Conservation (phyloP, 2,329 filamentous ascomycete genomes). For the Cyclaneusma minus region DNA sequence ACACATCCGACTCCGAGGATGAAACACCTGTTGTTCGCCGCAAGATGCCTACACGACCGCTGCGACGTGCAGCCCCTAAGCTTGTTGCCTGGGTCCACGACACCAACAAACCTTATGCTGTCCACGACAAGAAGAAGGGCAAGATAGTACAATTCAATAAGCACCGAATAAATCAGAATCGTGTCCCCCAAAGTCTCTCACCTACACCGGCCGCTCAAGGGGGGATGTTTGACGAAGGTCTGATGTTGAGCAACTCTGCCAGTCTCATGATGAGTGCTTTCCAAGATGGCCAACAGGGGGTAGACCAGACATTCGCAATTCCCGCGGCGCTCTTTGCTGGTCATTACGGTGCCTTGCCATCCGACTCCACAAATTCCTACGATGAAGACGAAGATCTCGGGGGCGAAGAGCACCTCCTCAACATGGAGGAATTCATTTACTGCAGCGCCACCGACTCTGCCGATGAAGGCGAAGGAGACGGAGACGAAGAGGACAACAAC, state of each 20-base stretch:
- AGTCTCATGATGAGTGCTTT: slow-evolving; percentile 62
- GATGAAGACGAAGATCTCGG: slow-evolving; percentile 37
- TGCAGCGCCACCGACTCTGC: slow-evolving; percentile 44
- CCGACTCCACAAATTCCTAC: slow-evolving; percentile 35
- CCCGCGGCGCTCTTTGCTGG: slow-evolving; percentile 52
- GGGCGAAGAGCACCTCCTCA: slow-evolving; percentile 48
- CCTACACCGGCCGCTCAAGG: too few relatives aligned
- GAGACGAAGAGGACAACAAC: slow-evolving; percentile 25
- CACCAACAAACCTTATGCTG: slow-evolving; percentile 21
- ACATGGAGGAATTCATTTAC: slow-evolving; percentile 59
- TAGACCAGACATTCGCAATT: too few relatives aligned
- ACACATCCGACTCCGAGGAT: slow-evolving; percentile 21
- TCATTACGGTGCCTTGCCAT: too few relatives aligned
- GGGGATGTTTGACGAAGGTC: too few relatives aligned
- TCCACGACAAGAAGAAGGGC: slow-evolving; percentile 23
- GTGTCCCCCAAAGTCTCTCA: too few relatives aligned
- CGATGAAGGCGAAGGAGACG: slow-evolving; percentile 41
- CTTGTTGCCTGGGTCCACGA: slow-evolving; percentile 19
- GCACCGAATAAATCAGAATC: too few relatives aligned
- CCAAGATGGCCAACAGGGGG: too few relatives aligned
- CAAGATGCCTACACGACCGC: slow-evolving; percentile 7
- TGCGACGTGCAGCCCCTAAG: slow-evolving; percentile 12
- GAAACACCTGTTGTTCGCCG: slow-evolving; percentile 16
- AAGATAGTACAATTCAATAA: too few relatives aligned
- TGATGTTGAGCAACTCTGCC: slow-evolving; percentile 50